Evolutionary conservation across 2,329 filamentous ascomycete species (phyloP).

Genomic region (Fusarium nurragi): DNA sequence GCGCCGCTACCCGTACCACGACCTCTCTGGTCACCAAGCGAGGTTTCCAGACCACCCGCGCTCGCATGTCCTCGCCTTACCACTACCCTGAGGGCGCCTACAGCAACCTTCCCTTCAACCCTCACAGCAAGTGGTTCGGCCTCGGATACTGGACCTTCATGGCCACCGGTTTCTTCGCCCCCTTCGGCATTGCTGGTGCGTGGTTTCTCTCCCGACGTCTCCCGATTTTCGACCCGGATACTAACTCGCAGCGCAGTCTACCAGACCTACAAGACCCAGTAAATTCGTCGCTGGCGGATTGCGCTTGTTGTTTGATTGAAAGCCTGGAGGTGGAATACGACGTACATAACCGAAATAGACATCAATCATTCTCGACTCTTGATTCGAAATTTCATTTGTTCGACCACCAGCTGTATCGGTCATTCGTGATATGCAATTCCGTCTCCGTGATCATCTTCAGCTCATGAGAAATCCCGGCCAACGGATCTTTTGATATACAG

Average conservation of each 20-base stretch:
- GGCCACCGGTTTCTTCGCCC: slow-evolving; percentile 65
- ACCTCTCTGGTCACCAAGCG: slow-evolving; percentile 82
- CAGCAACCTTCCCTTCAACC: slow-evolving; percentile 97
- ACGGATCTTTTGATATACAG: slow-evolving; percentile 19
- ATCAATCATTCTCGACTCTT: slow-evolving; percentile 43
- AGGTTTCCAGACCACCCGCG: slow-evolving; percentile 90
- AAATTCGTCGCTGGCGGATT: slow-evolving; percentile 38
- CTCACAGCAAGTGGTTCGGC: slow-evolving; percentile 85
- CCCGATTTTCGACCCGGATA: slow-evolving; percentile 16
- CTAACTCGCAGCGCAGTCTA: slow-evolving; percentile 55
- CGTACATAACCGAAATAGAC: slow-evolving; percentile 51
- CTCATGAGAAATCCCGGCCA: not conserved
- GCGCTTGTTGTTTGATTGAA: slow-evolving; percentile 28
- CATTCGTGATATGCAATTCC: slow-evolving; percentile 5
- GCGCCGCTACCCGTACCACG: slow-evolving; percentile 71
- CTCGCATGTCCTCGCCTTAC: slow-evolving; percentile 88
- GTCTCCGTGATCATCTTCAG: not conserved
- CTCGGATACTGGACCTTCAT: slow-evolving; percentile 82
- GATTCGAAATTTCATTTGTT: slow-evolving; percentile 43
- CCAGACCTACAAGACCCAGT: slow-evolving; percentile 55
- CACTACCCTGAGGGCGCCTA: slow-evolving; percentile 98
- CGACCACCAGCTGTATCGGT: not conserved
- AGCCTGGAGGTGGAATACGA: slow-evolving; percentile 40
- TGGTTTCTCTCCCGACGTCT: slow-evolving; percentile 43
- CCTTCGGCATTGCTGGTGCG: slow-evolving; percentile 71